Evolutionary conservation across 1,284 basidiomycete species (phyloP), one percentile per base, ranked within the genome.

Genomic region (Leccinum subrobustum): DNA sequence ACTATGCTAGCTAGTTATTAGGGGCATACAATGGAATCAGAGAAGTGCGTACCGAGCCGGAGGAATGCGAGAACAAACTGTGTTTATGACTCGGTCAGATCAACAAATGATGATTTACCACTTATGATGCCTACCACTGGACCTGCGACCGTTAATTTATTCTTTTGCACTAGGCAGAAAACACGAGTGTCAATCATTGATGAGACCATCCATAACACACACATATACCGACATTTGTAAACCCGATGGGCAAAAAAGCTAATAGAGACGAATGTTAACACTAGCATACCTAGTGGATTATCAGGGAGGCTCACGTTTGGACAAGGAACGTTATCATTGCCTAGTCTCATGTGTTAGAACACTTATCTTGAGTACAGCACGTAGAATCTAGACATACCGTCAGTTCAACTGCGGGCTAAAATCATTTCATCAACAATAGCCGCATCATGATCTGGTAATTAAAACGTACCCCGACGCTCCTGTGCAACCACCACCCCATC

Each of bases 211-310:
- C 12, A 20, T 6, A 42, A 12, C 31, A 54, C 0, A 54, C 0
- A 33, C 42, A 31, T 27, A 2, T 44, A 68, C 68, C 1, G 16
- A 73, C 68, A 52, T 66, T 35, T 64, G 52, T 73, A 68, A 59
- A 70, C 66, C 31, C 71, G 69, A 52, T 67, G 27, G 7, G 62
- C 59, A 44, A 70, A 70, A 57, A 70, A 73, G 35, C 68, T 70
- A n/a, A 48, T 44, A 18, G 9, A 52, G 7, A 18, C 7, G 16
- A 39, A n/a, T 4, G 8, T 65, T n/a, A 60, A 37, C 16, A 33
- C n/a, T 20, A 37, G 35, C 1, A 4, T 31, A 12, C 4, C 3
- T 16, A 6, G 16, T 5, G 14, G 8, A 4, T 35, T 35, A 35
- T 35, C 9, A 4, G 1, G 2, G 35, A 16, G 12, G 20, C 59